Base-by-base conservation (phyloP, 805 yeast species). In the Priceomyces fermenticarens region DNA sequence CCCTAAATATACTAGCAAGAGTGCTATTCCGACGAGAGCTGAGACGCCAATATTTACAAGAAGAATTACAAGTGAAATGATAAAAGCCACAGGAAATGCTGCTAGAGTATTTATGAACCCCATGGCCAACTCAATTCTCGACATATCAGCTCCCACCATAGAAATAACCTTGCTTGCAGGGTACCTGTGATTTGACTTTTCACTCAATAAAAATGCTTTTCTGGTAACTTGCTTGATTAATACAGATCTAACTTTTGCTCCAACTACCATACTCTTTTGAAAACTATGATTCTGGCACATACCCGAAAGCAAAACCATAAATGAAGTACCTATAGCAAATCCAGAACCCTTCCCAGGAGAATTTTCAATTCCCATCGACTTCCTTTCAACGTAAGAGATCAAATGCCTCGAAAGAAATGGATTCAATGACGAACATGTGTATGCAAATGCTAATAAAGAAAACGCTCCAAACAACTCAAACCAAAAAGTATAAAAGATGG, bases 321-420 rank as follows among this genome's bases (percentile, higher is more conserved):
- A 44, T 30, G 80, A 67, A 8, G 83, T 70, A n/a, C 89, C 93
- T 30, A 86, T 64, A 2, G 88, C 83, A 49, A 75, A 81, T 5
- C 90, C 95, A 15, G 83, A 68, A 40, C 93, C 95, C 16, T 58
- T 63, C 14, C 80, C 82, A 10, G 13, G 25, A 4, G 40, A 36
- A 13, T n/a, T 12, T 43, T 65, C 63, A 6, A 60, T 54, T 4
- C 66, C 60, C n/a, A 70, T 68, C 13, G 53, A 42, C 71, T 75
- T n/a, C 81, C 81, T 26, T 12, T 43, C 46, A 15, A 43, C 46
- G 49, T 75, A 83, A 14, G 62, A 62, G 45, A 86, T 82, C 43
- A 86, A 64, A 15, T 75, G 66, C 52, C 79, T 76, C 2, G 84
- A 77, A 10, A 85, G 58, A 47, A 85, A 62, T 0, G 93, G 87